Percentiles rank a stretch among this genome's conserved stretches.
Conservation (phyloP, 176 grass and related monocot genomes). For the Aegilops bicornis region DNA sequence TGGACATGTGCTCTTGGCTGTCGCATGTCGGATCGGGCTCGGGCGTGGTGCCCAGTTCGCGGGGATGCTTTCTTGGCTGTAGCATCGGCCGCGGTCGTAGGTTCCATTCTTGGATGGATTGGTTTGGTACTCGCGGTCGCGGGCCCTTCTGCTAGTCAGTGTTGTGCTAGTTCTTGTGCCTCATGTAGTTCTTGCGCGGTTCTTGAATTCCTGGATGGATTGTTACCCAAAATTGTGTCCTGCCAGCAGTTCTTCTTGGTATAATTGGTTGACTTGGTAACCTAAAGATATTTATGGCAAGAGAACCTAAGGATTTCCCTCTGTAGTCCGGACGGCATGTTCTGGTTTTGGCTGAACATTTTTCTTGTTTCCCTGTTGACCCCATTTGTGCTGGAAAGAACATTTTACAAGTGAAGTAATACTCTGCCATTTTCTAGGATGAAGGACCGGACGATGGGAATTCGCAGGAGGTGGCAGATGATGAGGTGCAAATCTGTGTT, state of each 20-base stretch:
- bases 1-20: neutral
- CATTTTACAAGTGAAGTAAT: neutral
- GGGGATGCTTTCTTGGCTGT: neutral
- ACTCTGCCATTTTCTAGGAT: neutral
- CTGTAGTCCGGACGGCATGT: neutral
- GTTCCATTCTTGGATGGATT: neutral
- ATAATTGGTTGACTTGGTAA: neutral
- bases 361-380: neutral
- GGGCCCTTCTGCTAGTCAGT: neutral
- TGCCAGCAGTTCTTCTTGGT: neutral
- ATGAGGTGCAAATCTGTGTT: neutral
- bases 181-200: neutral
- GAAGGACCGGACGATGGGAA: neutral
- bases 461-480: neutral
- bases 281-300: neutral
- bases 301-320: neutral
- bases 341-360: neutral
- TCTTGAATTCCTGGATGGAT: too few species aligned
- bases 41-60: neutral
- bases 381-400: neutral
- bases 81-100: neutral
- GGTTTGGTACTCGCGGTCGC: neutral
- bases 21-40: neutral
- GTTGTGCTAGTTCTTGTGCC: neutral
- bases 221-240: neutral